Evolutionary conservation across 768 basidiomycete genomes (phyloP), one percentile per base, ranked within the genome.

Genomic region (Erythrobasidium yunnanense): DNA sequence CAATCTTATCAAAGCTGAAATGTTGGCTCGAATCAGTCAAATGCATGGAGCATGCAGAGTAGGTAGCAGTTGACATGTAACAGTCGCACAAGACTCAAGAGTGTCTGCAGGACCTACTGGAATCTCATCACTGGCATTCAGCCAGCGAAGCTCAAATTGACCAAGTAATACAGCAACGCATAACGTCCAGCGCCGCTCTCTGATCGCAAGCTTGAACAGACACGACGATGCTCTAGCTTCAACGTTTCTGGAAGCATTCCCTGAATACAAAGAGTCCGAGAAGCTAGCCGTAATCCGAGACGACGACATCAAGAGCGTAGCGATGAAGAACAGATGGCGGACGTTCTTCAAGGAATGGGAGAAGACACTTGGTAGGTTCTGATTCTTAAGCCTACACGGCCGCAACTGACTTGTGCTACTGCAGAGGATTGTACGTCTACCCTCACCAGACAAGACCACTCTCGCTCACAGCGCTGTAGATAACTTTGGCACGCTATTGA

Each of bases 401-500:
- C 22, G 29, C 35, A 45, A 25, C 25, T n/a, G 27, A 27, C 50
- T 63, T 25, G 18, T 17, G 45, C 27, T 15, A 2, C 25, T 2
- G 35, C 33, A 55, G 67, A 65, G 23, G 17, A 33, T 18, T 18
- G 35, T 47, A 20, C 1, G 66, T 5, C 7, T 27, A 4, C 13
- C 6, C 5, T 7, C 29, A 22, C 11, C n/a, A n/a, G n/a, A n/a
- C n/a, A n/a, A n/a, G n/a, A n/a, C n/a, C n/a, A n/a, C n/a, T n/a
- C n/a, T n/a, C n/a, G n/a, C n/a, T n/a, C n/a, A n/a, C n/a, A n/a
- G n/a, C n/a, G n/a, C n/a, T n/a, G n/a, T n/a, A 73, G 80, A 87
- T 78, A 97, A 97, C 81, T 96, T 96, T 77, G 95, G 95, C 20
- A 96, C 89, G 1, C 79, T 99, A 70, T 86, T 99, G 69, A 83